These are phyloP conservation scores for Cornus kousa DNA, from an alignment of 148 eudicot species.

Conservation along the genomic window DNA sequence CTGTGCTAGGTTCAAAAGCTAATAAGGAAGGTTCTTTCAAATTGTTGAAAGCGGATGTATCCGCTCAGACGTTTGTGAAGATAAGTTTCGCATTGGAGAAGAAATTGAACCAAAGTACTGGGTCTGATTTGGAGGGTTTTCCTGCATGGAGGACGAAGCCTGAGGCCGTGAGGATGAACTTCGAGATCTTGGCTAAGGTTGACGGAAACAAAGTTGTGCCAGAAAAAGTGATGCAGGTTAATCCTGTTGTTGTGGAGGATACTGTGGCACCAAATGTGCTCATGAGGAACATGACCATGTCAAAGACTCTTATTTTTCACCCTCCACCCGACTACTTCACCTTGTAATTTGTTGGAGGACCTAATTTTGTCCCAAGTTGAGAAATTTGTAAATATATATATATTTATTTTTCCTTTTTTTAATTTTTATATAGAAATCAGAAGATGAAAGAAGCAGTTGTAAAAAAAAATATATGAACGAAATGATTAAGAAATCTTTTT, in stretches of 20 bases:
- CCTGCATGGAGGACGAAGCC: conserved; percentile 95
- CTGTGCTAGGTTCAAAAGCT: conserved; percentile 76
- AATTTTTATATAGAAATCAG: background rate
- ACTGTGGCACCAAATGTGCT: conserved; percentile 46
- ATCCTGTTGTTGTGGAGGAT: conserved; percentile 64
- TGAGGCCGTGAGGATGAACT: conserved; percentile 72
- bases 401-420: background rate
- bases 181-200: conserved; percentile 87
- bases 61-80: conserved; percentile 80
- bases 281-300: conserved; percentile 57
- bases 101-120: conserved; percentile 54
- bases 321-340: conserved; percentile 58
- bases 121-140: conserved; percentile 28
- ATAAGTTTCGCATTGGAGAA: conserved; percentile 79
- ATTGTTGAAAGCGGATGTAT: conserved; percentile 82
- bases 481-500: too few relatives aligned
- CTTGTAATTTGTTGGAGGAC: conserved; percentile 32
- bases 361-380: background rate
- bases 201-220: conserved; percentile 86
- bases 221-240: conserved; percentile 70
- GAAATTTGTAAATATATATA: conserved; percentile 9
- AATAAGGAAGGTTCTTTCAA: conserved; percentile 71
- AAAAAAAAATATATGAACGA: background rate
- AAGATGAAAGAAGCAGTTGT: background rate
- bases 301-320: conserved; percentile 54